These are phyloP conservation scores for Phytopythium chamaehyphon DNA, from an alignment of 352 stramenopile species.

Conservation along the genomic window DNA sequence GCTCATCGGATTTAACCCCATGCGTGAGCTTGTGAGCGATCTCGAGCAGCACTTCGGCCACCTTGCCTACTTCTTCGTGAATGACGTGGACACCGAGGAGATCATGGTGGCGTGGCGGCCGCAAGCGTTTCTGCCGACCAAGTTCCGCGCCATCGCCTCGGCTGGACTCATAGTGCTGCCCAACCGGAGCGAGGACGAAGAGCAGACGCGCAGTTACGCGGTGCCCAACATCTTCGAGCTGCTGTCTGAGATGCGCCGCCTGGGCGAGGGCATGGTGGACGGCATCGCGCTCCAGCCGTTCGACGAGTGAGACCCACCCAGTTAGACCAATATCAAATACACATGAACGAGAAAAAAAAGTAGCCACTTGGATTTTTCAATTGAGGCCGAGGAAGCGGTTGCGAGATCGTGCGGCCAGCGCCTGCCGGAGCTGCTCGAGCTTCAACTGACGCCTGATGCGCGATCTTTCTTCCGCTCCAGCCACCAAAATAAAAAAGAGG, in stretches of 20 bases:
- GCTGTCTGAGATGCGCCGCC: conserved; percentile 66
- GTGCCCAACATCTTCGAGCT: conserved; percentile 79
- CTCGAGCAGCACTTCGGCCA: conserved; percentile 56
- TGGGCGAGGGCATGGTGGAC: conserved; percentile 61
- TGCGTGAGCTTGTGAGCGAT: conserved; percentile 58
- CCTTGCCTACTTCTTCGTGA: conserved; percentile 78
- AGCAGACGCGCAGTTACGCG: conserved; percentile 31
- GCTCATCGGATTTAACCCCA: conserved; percentile 71
- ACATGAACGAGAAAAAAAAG: conserved; percentile 11
- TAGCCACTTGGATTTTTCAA: conserved; percentile 17
- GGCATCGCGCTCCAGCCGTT: conserved; percentile 54
- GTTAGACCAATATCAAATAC: no score
- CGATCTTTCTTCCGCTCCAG: neutral
- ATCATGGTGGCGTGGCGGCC: conserved; percentile 82
- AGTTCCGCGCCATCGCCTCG: conserved; percentile 80
- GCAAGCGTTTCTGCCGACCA: conserved; percentile 66
- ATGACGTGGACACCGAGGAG: conserved; percentile 50
- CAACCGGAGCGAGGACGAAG: conserved; percentile 17
- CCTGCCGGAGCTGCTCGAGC: neutral
- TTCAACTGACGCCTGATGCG: neutral
- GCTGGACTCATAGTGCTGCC: conserved; percentile 53
- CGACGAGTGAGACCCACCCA: conserved; percentile 4
- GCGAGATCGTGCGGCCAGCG: neutral
- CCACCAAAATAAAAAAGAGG: neutral
- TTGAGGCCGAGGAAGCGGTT: neutral